Conservation (phyloP, 106 monocot genomes). For the Ottelia alismoides region DNA sequence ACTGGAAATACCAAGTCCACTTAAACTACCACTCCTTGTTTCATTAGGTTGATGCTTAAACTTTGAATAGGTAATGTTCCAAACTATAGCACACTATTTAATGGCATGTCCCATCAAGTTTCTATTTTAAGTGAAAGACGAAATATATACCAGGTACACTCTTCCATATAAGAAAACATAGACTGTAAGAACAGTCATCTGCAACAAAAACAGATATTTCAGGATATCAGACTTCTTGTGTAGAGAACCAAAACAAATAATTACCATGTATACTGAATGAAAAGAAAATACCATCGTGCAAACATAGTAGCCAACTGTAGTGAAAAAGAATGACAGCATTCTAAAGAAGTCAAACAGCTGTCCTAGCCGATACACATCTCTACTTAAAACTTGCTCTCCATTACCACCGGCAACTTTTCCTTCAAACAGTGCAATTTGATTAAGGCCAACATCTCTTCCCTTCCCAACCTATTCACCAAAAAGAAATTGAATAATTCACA, state of each 20-base stretch:
- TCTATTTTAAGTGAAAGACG: no score
- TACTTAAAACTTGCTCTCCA: constrained; percentile 93
- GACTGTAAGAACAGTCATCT: constrained; percentile 95
- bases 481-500: no score
- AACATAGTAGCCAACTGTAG: constrained; percentile 85
- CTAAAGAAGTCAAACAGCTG: constrained; percentile 98
- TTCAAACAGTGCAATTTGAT: constrained; percentile 94
- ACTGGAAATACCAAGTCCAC: no score
- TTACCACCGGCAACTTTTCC: constrained; percentile 98
- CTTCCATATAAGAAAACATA: constrained; percentile 93
- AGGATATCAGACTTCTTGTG: background rate
- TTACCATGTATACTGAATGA: constrained; percentile 19
- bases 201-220: constrained; percentile 15
- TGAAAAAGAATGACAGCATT: constrained; percentile 90
- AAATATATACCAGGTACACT: constrained; percentile 67
- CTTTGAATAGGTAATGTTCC: no score
- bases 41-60: no score
- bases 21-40: no score
- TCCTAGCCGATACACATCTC: constrained; percentile 88
- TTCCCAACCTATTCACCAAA: constrained; percentile 62
- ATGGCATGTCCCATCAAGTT: no score
- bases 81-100: no score
- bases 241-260: constrained; percentile 60
- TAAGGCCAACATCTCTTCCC: constrained; percentile 94
- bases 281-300: constrained; percentile 74